Conservation (phyloP, 2,329 filamentous ascomycete species). For the Nemania diffusa region DNA sequence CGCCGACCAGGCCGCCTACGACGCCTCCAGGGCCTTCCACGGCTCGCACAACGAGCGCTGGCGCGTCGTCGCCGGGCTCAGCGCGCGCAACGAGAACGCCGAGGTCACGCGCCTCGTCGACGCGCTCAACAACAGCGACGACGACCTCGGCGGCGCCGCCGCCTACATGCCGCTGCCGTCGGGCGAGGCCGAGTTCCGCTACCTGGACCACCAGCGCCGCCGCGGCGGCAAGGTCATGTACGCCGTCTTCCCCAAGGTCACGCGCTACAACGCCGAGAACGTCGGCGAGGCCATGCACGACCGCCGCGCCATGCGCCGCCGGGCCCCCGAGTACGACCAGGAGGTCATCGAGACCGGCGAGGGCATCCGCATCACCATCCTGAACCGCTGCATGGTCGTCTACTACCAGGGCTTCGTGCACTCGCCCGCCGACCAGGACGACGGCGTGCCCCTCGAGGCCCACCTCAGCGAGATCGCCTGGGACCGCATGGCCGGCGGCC, state of each 20-base stretch:
- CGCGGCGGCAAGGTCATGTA: slow-evolving; percentile 49
- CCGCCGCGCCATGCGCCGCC: too few species aligned
- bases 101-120: neutral
- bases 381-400: slow-evolving; percentile 43
- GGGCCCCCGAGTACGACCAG: too few species aligned
- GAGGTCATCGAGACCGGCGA: slow-evolving; percentile 26
- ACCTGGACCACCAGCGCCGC: slow-evolving; percentile 39
- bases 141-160: neutral
- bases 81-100: neutral
- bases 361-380: slow-evolving; percentile 43
- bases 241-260: slow-evolving; percentile 49
- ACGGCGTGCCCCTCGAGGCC: slow-evolving; percentile 37
- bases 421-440: slow-evolving; percentile 23
- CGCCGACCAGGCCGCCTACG: slow-evolving; percentile 41
- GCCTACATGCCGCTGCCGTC: slow-evolving; percentile 24
- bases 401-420: slow-evolving; percentile 50
- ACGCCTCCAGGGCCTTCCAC: slow-evolving; percentile 38
- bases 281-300: slow-evolving; percentile 33
- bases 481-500: neutral
- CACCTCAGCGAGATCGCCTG: slow-evolving; percentile 30
- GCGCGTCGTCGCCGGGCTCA: slow-evolving; percentile 25
- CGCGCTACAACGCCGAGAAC: slow-evolving; percentile 44
- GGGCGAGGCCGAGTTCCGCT: slow-evolving; percentile 24
- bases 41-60: slow-evolving; percentile 34
- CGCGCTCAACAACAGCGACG: neutral